A percentile compares a stretch with the other conserved stretches of the same genome.
Conservation (phyloP, 176 grass and related monocot genomes). For the Raddia guianensis region DNA sequence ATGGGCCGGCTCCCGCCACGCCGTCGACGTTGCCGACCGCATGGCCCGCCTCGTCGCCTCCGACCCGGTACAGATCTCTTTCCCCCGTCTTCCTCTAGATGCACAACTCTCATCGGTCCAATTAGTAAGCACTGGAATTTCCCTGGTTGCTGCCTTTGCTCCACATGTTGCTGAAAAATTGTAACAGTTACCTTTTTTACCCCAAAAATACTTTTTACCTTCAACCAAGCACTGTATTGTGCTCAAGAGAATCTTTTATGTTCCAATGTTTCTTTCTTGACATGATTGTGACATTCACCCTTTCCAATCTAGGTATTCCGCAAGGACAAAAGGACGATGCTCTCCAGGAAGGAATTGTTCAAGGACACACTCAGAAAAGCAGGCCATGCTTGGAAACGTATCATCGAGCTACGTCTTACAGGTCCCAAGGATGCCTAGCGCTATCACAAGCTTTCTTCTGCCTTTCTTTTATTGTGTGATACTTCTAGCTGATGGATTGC, state of each 20-base stretch:
- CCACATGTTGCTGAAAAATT: not conserved
- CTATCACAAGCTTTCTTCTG: not conserved
- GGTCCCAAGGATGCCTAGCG: conserved; percentile 40
- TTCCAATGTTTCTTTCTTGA: not conserved
- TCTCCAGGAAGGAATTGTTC: conserved; percentile 84
- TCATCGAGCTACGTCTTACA: conserved; percentile 80
- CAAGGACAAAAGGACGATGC: conserved; percentile 86
- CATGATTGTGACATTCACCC: not conserved
- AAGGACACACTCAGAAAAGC: conserved; percentile 88
- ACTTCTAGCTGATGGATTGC: not conserved
- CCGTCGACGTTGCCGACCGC: conserved; percentile 73
- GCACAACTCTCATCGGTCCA: not conserved
- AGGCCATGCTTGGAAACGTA: conserved; percentile 81
- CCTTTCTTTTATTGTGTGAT: not conserved
- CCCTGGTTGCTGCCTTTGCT: not conserved
- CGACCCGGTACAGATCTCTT: conserved; percentile 57
- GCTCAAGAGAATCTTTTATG: not conserved
- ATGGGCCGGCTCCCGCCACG: conserved; percentile 93
- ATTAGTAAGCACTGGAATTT: not conserved
- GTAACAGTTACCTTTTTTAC: not conserved
- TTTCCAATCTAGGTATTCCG: conserved; percentile 62
- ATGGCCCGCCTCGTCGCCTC: conserved; percentile 89
- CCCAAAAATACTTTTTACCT: not conserved
- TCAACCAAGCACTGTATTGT: not conserved
- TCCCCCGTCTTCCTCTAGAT: not conserved